Evolutionary conservation across 2,329 filamentous ascomycete genomes (phyloP).

Genomic region (Remersonia thermophila): DNA sequence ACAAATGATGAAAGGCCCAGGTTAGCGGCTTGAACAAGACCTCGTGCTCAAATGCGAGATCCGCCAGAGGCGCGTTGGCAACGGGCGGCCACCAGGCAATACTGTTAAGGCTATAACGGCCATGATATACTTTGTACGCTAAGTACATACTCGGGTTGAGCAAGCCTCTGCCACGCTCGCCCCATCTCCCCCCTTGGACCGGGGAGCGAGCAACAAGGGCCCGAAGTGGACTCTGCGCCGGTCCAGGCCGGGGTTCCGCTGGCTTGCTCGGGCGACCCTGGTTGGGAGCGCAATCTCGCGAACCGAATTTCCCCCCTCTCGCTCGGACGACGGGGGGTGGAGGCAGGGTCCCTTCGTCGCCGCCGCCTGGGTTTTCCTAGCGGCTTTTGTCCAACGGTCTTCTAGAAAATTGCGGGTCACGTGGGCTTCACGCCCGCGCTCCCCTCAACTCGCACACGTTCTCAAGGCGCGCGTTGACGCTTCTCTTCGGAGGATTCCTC

Average conservation of each 20-base stretch:
- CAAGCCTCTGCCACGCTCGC: too few relatives aligned
- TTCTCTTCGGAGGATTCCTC: slow-evolving; percentile 32
- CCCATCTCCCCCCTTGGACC: slow-evolving; percentile 6
- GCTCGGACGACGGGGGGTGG: slow-evolving; percentile 21
- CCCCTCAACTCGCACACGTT: background rate
- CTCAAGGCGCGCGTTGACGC: too few relatives aligned
- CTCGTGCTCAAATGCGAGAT: slow-evolving; percentile 8
- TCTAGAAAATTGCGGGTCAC: slow-evolving; percentile 34
- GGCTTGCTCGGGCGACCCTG: slow-evolving; percentile 15
- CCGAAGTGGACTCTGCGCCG: slow-evolving; percentile 10
- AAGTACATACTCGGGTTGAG: too few relatives aligned
- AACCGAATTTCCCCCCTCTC: slow-evolving; percentile 29
- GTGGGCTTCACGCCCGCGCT: slow-evolving; percentile 16
- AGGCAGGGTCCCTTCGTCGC: slow-evolving; percentile 20
- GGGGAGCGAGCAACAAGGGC: slow-evolving; percentile 2
- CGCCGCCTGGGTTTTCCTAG: slow-evolving; percentile 13
- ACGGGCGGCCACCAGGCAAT: too few relatives aligned
- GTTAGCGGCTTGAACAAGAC: too few relatives aligned
- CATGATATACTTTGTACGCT: slow-evolving; percentile 15
- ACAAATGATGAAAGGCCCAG: too few relatives aligned
- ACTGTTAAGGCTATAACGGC: slow-evolving; percentile 16
- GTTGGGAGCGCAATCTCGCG: slow-evolving; percentile 34
- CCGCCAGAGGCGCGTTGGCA: too few relatives aligned
- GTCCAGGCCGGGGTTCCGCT: slow-evolving; percentile 26
- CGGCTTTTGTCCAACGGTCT: slow-evolving; percentile 33